Percentiles rank a stretch among this genome's conserved stretches.
Evolutionary conservation across 495 filamentous ascomycete genomes (phyloP).

Genomic region (Amphirosellinia nigrospora): DNA sequence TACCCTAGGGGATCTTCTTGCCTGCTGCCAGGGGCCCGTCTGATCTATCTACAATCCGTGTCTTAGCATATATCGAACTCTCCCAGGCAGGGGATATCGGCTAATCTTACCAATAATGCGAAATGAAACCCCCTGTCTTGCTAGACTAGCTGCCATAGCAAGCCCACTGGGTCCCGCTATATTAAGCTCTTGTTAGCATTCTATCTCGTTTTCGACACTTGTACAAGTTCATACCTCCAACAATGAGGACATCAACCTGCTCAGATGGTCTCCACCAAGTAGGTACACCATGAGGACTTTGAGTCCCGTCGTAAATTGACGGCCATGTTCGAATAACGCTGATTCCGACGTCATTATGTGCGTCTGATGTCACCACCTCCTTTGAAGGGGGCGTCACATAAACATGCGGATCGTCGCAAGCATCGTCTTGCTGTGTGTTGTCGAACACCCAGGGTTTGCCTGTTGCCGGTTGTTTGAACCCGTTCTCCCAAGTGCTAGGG

Average conservation of each 20-base stretch:
- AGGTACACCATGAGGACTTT: constrained; percentile 37
- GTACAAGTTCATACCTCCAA: constrained; percentile 34
- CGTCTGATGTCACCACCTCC: constrained; percentile 30
- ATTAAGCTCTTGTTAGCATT: background rate
- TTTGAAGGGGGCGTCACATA: constrained; percentile 32
- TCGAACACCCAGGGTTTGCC: constrained; percentile 28
- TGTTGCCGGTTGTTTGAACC: constrained; percentile 30
- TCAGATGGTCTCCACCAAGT: constrained; percentile 37
- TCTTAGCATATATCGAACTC: background rate
- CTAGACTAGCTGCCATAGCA: constrained; percentile 37
- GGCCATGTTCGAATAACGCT: constrained; percentile 40
- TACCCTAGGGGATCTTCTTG: background rate
- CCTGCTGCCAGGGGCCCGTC: constrained; percentile 33
- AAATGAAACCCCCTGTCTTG: constrained; percentile 41
- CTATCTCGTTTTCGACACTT: background rate
- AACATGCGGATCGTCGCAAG: constrained; percentile 20
- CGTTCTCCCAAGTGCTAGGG: constrained; percentile 31
- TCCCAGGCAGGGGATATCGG: too few species aligned
- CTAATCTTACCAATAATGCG: constrained; percentile 38
- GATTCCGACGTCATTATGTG: constrained; percentile 33
- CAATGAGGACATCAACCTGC: constrained; percentile 44
- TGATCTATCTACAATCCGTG: constrained; percentile 33
- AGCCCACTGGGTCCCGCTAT: constrained; percentile 42
- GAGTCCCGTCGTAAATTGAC: constrained; percentile 36
- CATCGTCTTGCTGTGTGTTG: constrained; percentile 11